Base-by-base conservation (phyloP, 257 asterid genomes). In the Primulina huaijiensis region DNA sequence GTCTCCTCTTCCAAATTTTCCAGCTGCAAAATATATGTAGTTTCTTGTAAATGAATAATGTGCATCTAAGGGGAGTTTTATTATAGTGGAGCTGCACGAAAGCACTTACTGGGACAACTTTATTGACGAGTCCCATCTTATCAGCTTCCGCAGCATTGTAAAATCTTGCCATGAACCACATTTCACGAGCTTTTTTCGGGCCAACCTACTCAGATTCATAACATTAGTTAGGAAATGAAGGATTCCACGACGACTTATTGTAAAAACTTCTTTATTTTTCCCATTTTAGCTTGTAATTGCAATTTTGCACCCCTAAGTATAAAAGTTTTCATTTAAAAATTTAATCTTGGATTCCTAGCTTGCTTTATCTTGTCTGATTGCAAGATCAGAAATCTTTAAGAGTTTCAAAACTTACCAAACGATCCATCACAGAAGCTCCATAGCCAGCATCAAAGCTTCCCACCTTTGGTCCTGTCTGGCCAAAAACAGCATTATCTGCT, bases 401-500 rank as follows among this genome's bases (percentile, higher is more conserved):
- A 19, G 71, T 25, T 65, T 25, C 11, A 53, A 35, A 19, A 33
- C 81, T 77, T 77, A 92, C 99, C 95, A 93, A 37, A 25, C 97
- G 56, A 50, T 50, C 56, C 56, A 50, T 50, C 0, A 50, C 56
- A 50, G 56, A 50, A 50, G 56, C 56, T 40, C 99, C 99, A 40
- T 86, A 93, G 71, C 99, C 99, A 75, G 99, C 99, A 78, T 93
- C 99, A 67, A 90, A 93, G 85, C 99, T 93, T 80, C 99, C 99
- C 33, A 93, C 97, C 91, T 93, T 93, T 3, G 97, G 99, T 27
- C 99, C 99, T 2, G 97, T 87, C 76, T 93, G 99, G n/a, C 99
- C 97, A 69, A 90, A 93, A 25, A 93, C 67, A 40, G 97, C 99
- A 74, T 89, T 93, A 29, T 90, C 97, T 4, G 99, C 99, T 19